These are phyloP conservation scores for Ascobolus immersus DNA, from an alignment of 495 filamentous ascomycete species.

Conservation along the genomic window DNA sequence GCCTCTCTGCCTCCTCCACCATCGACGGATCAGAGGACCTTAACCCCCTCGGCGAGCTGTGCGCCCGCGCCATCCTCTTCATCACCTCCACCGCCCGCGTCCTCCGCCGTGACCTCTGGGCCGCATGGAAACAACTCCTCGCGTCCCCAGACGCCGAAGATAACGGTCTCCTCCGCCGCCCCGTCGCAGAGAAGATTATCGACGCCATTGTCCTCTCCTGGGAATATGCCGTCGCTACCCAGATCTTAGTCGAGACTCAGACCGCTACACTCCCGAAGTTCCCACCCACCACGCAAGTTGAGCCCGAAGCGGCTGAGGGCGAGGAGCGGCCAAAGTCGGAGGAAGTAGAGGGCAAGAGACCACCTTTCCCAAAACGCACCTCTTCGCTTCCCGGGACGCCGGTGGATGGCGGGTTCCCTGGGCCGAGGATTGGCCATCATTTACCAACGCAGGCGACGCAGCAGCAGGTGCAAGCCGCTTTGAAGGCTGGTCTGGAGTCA, in stretches of 20 bases:
- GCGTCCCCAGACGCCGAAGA: conserved; percentile 9
- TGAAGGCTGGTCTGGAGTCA: conserved; percentile 50
- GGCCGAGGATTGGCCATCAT: not conserved
- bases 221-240: conserved; percentile 48
- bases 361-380: conserved; percentile 10
- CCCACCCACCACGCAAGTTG: too few relatives aligned
- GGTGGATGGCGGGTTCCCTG: too few relatives aligned
- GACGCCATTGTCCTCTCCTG: conserved; percentile 69
- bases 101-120: conserved; percentile 46
- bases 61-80: conserved; percentile 50
- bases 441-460: not conserved
- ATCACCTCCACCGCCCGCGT: conserved; percentile 51
- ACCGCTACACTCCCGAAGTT: too few relatives aligned
- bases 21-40: conserved; percentile 44
- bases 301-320: too few relatives aligned
- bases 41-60: conserved; percentile 51
- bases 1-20: conserved; percentile 32
- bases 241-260: conserved; percentile 50
- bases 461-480: conserved; percentile 5
- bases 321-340: too few relatives aligned
- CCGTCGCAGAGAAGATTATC: conserved; percentile 26
- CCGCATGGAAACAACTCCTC: conserved; percentile 16
- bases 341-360: too few relatives aligned
- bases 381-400: conserved; percentile 13
- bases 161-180: too few relatives aligned